Evolutionary conservation across 192 early-diverging fungal species (phyloP), one percentile per base, ranked within the genome.

Genomic region (Coemansia sp.): DNA sequence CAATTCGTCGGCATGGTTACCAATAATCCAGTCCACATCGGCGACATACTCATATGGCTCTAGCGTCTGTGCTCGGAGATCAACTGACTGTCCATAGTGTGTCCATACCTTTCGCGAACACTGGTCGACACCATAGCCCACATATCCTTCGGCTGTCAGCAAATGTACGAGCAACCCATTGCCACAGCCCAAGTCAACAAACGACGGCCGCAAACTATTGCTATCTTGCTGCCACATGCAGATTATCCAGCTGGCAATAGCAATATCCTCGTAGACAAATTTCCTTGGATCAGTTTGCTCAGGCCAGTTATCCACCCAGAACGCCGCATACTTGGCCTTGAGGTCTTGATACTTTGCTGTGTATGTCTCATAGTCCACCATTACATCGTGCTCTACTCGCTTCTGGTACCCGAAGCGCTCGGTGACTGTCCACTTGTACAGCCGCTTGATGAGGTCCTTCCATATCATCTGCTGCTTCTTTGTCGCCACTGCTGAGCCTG

Each of bases 1-100:
- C 34, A 96, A 82, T 73, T 96, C 94, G 74, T 96, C 94, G 3
- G 94, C 90, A 69, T 96, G 94, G 84, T 96, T 96, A 5, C 93
- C 94, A 64, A 96, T 91, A 22, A 96, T 76, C 93, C 93, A 96
- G 65, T 91, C 87, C 1, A 47, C 70, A 31, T 68, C 44, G 2
- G 73, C 51, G 5, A 34, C 22, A 68, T 60, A 78, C 31, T 51
- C 33, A 34, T 69, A 75, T 10, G 83, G 83, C 43, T 87, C 79
- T 4, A 95, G 46, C 0, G 91, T 90, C 63, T 87, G 72, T 33
- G 86, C 91, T 75, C 80, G 68, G 63, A 85, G 72, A 22, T 79
- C 77, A 52, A 85, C 78, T 15, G 38, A 8, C 24, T 20, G 33
- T 12, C 84, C 87, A 68, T 90, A 89, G 9, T 70, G 46, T n/a